Conservation (phyloP, 2,329 filamentous ascomycete genomes). For the Exserohilum turcica region DNA sequence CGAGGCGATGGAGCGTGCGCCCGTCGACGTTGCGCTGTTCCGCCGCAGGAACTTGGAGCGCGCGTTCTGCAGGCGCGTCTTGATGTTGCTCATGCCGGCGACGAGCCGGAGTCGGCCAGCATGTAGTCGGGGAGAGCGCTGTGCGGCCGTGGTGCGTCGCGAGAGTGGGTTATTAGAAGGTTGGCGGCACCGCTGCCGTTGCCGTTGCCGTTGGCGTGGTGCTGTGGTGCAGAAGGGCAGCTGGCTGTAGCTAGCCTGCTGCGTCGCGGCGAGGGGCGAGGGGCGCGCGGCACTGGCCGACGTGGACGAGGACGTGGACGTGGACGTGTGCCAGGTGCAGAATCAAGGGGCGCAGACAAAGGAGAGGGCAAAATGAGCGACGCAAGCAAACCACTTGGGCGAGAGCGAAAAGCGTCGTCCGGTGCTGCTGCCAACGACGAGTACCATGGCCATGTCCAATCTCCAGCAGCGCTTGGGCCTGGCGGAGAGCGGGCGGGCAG, state of each 20-base stretch:
- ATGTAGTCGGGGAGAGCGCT: constrained; percentile 18
- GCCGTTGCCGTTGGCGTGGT: constrained; percentile 2
- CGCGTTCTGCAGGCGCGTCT: constrained; percentile 40
- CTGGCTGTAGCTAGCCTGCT: background rate
- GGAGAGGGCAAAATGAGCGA: constrained; percentile 4
- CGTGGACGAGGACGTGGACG: too few species aligned
- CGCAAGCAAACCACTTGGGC: constrained; percentile 1
- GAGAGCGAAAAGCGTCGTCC: constrained; percentile 17
- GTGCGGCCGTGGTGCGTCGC: constrained; percentile 4
- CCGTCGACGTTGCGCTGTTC: constrained; percentile 34
- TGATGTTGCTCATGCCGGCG: constrained; percentile 43
- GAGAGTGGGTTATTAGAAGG: background rate
- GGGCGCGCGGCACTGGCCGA: too few species aligned
- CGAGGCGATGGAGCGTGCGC: constrained; percentile 30
- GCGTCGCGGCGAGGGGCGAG: background rate
- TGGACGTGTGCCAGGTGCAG: too few species aligned
- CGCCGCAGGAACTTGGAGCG: constrained; percentile 38
- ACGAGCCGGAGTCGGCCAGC: constrained; percentile 28
- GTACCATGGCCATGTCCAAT: constrained; percentile 15
- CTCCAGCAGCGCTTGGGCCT: constrained; percentile 17
- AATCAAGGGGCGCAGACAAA: background rate
- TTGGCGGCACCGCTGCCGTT: background rate
- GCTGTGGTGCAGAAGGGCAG: background rate
- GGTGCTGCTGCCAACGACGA: constrained; percentile 13
- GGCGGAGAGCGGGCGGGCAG: background rate